phyloP scores from a whole-genome alignment of 1,284 basidiomycete genomes.

The Wolfiporia cocos region DNA sequence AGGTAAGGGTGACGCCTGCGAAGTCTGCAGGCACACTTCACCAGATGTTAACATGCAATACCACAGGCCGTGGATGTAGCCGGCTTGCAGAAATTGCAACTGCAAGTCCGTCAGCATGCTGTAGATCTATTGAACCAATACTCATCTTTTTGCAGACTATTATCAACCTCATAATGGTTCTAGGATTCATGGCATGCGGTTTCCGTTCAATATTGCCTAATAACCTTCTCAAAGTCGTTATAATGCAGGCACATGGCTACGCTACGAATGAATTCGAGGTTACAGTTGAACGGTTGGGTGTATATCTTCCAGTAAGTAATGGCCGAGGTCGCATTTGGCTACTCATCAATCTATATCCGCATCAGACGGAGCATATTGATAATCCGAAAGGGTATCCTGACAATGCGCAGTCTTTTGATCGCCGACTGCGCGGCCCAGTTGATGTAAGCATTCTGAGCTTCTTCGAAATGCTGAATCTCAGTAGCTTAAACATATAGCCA shows the following conservation, averaged over 20 bases:
- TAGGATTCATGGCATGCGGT: conserved; percentile 66
- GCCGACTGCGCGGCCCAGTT: conserved; percentile 65
- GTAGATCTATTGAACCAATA: not conserved
- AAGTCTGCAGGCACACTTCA: not conserved
- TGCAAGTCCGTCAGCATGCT: conserved; percentile 40
- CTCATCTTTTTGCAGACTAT: conserved; percentile 52
- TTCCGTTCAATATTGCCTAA: conserved; percentile 1
- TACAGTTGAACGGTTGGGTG: conserved; percentile 80
- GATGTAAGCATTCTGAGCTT: conserved; percentile 34
- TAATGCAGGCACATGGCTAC: conserved; percentile 71
- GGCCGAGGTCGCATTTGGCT: not conserved
- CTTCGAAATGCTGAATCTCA: not conserved
- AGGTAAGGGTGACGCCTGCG: conserved; percentile 35
- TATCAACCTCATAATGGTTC: conserved; percentile 84
- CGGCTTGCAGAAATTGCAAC: conserved; percentile 64
- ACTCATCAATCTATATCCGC: not conserved
- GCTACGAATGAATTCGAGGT: conserved; percentile 88
- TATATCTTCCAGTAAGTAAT: conserved; percentile 71
- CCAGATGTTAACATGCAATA: not conserved
- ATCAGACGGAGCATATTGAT: conserved; percentile 83
- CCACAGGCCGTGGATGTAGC: conserved; percentile 80
- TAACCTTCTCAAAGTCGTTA: conserved; percentile 3
- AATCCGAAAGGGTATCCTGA: conserved; percentile 86
- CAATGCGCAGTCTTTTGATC: conserved; percentile 75
- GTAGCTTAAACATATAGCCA: conserved; percentile 34